Evolutionary conservation across 2,329 filamentous ascomycete genomes (phyloP).

Genomic region (Phoma sp.): DNA sequence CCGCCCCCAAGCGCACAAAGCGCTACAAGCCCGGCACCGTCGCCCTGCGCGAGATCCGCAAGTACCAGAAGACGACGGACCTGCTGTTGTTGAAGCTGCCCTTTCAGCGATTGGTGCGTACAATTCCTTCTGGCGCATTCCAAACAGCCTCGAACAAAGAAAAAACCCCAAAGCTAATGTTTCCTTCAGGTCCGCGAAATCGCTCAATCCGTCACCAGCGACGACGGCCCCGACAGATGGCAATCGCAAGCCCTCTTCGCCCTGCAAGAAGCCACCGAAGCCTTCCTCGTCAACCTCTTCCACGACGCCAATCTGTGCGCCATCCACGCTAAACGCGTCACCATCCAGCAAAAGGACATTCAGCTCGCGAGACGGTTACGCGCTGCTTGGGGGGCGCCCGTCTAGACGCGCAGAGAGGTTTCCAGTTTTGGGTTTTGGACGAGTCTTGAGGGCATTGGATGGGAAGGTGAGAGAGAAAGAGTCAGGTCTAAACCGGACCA

Average conservation of each 20-base stretch:
- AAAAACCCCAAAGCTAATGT: no score
- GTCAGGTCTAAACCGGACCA: no score
- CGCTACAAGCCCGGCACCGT: constrained; percentile 72
- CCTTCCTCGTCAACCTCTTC: constrained; percentile 96
- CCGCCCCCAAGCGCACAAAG: constrained; percentile 42
- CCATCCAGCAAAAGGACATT: constrained; percentile 97
- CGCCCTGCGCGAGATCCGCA: constrained; percentile 97
- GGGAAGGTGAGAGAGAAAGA: not conserved
- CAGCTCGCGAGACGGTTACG: constrained; percentile 94
- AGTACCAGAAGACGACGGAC: constrained; percentile 97
- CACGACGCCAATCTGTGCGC: constrained; percentile 99
- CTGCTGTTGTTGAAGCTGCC: constrained; percentile 96
- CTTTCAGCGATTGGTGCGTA: constrained; percentile 85
- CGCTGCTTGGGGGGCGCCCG: constrained; percentile 64
- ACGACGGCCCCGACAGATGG: constrained; percentile 71
- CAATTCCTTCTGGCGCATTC: no score
- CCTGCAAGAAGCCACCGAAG: constrained; percentile 97
- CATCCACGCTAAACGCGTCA: constrained; percentile 99
- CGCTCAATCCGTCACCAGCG: constrained; percentile 69
- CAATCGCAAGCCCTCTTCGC: constrained; percentile 97
- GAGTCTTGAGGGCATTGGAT: no score
- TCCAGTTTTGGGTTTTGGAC: no score
- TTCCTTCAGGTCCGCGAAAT: constrained; percentile 65
- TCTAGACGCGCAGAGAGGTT: constrained; percentile 15
- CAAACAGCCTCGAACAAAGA: constrained; percentile 71